Evolutionary conservation across 2,329 filamentous ascomycete genomes (phyloP).

Genomic region (Botrytis paeoniae): DNA sequence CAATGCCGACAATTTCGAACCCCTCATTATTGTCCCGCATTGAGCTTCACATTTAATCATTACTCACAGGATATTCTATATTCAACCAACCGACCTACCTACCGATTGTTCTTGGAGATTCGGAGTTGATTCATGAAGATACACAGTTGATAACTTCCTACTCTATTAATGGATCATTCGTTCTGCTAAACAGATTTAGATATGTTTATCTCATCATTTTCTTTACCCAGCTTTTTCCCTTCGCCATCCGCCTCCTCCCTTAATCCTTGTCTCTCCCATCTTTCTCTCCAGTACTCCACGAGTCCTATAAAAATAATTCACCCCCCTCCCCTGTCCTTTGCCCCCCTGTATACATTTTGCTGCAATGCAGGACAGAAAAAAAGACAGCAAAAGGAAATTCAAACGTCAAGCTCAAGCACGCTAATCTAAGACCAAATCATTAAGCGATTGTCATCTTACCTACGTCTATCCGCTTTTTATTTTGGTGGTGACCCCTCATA

Average conservation of each 20-base stretch:
- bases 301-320: not conserved
- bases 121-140: not conserved
- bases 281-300: slow-evolving; percentile 3
- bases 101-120: not conserved
- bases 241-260: not conserved
- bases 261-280: slow-evolving; percentile 8
- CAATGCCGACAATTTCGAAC: not conserved
- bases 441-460: slow-evolving; percentile 9
- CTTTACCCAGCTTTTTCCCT: not conserved
- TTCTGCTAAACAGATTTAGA: not conserved
- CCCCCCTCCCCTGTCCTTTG: not conserved
- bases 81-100: not conserved
- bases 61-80: not conserved
- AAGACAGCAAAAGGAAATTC: not conserved
- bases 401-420: slow-evolving; percentile 11
- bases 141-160: not conserved
- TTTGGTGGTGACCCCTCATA: slow-evolving; percentile 1
- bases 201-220: not conserved
- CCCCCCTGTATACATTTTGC: not conserved
- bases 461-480: not conserved
- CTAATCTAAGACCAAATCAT: not conserved
- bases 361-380: slow-evolving; percentile 10
- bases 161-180: not conserved
- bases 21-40: slow-evolving; percentile 16
- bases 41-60: not conserved